A percentile compares a stretch with the other conserved stretches of the same genome.
These are phyloP conservation scores for Syzygium grande DNA, from an alignment of 345 rosid species.

Conservation along the genomic window DNA sequence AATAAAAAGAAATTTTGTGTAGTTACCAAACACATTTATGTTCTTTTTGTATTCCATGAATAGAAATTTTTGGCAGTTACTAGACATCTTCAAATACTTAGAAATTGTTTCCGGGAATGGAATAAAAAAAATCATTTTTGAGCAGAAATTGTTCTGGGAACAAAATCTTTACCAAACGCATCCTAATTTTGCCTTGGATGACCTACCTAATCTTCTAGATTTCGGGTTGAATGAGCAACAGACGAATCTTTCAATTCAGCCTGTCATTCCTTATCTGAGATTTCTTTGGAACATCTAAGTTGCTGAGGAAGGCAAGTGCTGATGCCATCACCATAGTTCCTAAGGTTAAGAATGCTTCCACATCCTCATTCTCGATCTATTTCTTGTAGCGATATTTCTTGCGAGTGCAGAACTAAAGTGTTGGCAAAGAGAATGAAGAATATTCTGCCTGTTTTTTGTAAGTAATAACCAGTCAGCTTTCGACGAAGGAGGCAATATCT, in stretches of 20 bases:
- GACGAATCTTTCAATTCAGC: neutral
- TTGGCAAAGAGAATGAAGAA: neutral
- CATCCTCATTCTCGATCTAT: neutral
- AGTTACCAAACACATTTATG: too few relatives aligned
- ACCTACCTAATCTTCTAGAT: neutral
- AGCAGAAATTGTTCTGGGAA: too few relatives aligned
- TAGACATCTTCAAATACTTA: too few relatives aligned
- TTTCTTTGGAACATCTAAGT: neutral
- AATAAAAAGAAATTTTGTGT: too few relatives aligned
- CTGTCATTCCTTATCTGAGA: neutral
- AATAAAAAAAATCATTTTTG: too few relatives aligned
- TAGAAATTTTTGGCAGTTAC: too few relatives aligned
- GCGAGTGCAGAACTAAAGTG: neutral
- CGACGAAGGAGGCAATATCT: neutral
- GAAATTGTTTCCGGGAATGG: too few relatives aligned
- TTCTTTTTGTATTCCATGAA: too few relatives aligned
- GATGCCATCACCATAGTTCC: neutral
- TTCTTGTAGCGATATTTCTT: neutral
- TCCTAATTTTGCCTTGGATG: neutral
- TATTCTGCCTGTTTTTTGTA: neutral
- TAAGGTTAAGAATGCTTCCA: neutral
- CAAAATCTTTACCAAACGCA: too few relatives aligned
- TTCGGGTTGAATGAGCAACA: neutral
- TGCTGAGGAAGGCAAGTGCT: neutral
- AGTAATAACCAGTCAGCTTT: neutral